phyloP scores from a whole-genome alignment of 352 stramenopile genomes.

The Pilasporangium apinafurcum region DNA sequence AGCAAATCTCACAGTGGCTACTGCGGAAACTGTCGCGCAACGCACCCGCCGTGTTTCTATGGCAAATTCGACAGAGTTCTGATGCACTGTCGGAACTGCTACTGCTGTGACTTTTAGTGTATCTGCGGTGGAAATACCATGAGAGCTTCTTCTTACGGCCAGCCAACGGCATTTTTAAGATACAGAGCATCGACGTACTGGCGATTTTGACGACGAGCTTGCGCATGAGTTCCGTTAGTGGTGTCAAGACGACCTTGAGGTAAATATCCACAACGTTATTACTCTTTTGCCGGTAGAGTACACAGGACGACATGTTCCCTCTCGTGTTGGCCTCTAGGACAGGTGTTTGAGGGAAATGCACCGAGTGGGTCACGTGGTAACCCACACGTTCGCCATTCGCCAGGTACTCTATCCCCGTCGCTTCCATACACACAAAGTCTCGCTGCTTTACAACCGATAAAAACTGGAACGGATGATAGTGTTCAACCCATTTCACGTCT shows the following conservation, averaged over 20 bases:
- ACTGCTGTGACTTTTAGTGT: too few relatives aligned
- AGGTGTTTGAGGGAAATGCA: conserved; percentile 42
- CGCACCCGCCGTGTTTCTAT: too few relatives aligned
- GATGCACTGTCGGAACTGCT: too few relatives aligned
- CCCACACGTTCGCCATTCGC: conserved; percentile 8
- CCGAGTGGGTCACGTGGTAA: conserved; percentile 31
- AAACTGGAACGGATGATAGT: conserved; percentile 2
- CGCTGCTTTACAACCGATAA: conserved; percentile 34
- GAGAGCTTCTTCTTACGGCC: conserved; percentile 67
- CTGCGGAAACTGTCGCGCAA: too few relatives aligned
- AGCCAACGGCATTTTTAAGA: conserved; percentile 30
- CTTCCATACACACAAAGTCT: conserved; percentile 53
- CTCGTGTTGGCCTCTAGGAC: conserved; percentile 24
- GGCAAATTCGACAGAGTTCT: too few relatives aligned
- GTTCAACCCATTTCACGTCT: conserved; percentile 16
- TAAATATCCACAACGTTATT: conserved; percentile 42
- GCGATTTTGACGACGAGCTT: conserved; percentile 25
- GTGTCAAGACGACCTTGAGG: conserved; percentile 25
- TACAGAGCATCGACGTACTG: conserved; percentile 20
- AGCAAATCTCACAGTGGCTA: too few relatives aligned
- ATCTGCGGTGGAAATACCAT: too few relatives aligned
- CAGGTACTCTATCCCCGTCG: conserved; percentile 19
- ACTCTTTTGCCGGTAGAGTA: conserved; percentile 39
- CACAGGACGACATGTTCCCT: conserved; percentile 43
- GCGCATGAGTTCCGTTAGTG: conserved; percentile 22